phyloP scores from a whole-genome alignment of 208 protist genomes.

The Leishmania arabica region DNA sequence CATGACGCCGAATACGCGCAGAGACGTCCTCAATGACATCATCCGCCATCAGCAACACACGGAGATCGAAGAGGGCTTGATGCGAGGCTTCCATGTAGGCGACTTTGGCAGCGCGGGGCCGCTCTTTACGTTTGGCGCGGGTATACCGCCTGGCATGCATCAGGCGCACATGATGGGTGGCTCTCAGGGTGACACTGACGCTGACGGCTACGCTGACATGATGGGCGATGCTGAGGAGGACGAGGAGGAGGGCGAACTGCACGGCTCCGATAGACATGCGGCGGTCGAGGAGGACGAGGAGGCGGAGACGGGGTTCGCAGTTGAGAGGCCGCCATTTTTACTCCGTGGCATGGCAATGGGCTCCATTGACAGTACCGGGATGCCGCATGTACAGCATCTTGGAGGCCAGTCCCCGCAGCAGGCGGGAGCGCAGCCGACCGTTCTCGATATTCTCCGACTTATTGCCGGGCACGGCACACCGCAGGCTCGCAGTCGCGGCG shows the following conservation, averaged over 20 bases:
- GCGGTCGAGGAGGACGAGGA: conserved; percentile 20
- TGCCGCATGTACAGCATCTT: neutral
- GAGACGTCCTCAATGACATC: conserved; percentile 81
- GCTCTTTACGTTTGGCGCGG: neutral
- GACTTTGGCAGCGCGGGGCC: neutral
- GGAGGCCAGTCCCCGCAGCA: neutral
- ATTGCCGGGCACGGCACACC: neutral
- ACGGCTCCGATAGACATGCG: neutral
- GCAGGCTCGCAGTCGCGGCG: neutral
- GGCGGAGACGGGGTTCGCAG: neutral
- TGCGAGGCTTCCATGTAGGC: conserved; percentile 2
- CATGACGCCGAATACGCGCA: conserved; percentile 74
- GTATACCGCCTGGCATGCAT: neutral
- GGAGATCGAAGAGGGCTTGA: conserved; percentile 7
- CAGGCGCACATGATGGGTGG: neutral
- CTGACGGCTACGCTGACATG: conserved; percentile 6
- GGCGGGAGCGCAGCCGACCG: neutral
- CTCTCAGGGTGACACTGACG: neutral
- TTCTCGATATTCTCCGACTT: conserved; percentile 15
- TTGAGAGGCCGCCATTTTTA: neutral
- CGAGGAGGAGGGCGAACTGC: conserved; percentile 14
- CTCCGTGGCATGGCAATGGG: neutral
- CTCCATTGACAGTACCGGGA: neutral
- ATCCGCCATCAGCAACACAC: conserved; percentile 44
- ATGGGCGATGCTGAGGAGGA: conserved; percentile 13